phyloP scores from a whole-genome alignment of 768 basidiomycete genomes.

The Mycena alexandri region DNA sequence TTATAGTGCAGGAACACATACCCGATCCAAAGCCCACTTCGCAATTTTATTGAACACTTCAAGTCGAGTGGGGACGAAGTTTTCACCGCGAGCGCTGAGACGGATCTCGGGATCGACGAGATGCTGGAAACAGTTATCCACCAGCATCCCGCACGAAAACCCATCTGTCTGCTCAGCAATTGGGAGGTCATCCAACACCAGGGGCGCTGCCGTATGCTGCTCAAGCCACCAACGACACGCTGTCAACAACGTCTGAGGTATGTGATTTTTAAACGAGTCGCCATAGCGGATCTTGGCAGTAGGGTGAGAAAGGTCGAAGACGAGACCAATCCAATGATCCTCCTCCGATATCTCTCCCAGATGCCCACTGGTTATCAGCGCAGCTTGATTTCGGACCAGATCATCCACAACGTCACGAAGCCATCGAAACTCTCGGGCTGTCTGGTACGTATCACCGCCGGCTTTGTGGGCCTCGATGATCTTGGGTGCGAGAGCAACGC shows the following conservation, averaged over 20 bases:
- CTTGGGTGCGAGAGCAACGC: not conserved
- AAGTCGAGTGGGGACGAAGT: not conserved
- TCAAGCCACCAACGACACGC: conserved; percentile 20
- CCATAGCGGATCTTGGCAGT: not conserved
- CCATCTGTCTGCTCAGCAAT: conserved; percentile 12
- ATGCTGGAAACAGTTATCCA: conserved; percentile 10
- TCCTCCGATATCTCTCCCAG: conserved; percentile 4
- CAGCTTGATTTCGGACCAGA: conserved; percentile 2
- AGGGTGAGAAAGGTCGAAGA: conserved; percentile 11
- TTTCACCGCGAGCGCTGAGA: not conserved
- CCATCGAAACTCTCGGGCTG: conserved; percentile 2
- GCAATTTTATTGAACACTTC: conserved; percentile 7
- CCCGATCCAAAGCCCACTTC: conserved; percentile 9
- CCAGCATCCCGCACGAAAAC: conserved; percentile 26
- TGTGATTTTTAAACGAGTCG: conserved; percentile 3
- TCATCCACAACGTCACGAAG: conserved; percentile 13
- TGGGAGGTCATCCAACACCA: not conserved
- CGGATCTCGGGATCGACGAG: conserved; percentile 3
- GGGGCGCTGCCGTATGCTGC: not conserved
- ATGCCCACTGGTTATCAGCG: conserved; percentile 7
- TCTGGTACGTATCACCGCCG: not conserved
- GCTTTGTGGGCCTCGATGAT: conserved; percentile 12
- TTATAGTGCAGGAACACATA: not conserved
- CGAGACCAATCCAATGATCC: conserved; percentile 21
- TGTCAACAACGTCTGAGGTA: not conserved